These are phyloP conservation scores for Orbilia javanica DNA, from an alignment of 2,329 filamentous ascomycete species.

Conservation along the genomic window DNA sequence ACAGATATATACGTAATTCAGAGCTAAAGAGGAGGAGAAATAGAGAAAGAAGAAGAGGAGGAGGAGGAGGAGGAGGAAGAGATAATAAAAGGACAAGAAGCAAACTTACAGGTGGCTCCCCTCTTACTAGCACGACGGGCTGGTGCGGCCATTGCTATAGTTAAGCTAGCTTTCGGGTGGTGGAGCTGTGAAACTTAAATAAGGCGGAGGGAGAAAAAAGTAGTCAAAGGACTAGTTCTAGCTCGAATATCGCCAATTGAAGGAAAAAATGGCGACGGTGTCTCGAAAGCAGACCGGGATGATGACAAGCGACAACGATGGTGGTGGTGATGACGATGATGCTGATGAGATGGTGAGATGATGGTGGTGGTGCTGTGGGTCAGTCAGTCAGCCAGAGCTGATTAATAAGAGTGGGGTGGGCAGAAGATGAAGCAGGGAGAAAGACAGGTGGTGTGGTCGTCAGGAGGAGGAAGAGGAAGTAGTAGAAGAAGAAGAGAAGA, in stretches of 20 bases:
- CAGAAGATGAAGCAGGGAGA: background rate
- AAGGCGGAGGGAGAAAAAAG: background rate
- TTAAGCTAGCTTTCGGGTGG: background rate
- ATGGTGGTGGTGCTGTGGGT: conserved; percentile 7
- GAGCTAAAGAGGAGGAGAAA: background rate
- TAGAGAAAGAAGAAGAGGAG: background rate
- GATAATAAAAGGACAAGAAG: background rate
- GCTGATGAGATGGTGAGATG: too few species aligned
- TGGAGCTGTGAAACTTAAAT: conserved; percentile 38
- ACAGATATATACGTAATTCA: background rate
- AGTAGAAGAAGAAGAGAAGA: too few species aligned
- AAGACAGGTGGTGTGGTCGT: conserved; percentile 11
- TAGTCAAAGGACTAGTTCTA: background rate
- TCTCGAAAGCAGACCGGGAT: background rate
- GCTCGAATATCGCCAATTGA: conserved; percentile 48
- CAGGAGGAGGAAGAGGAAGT: too few species aligned
- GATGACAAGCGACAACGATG: background rate
- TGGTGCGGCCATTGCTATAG: conserved; percentile 13
- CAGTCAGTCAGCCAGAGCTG: background rate
- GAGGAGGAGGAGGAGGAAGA: background rate
- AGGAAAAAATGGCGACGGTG: background rate
- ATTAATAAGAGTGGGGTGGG: background rate
- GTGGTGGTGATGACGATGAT: conserved; percentile 4
- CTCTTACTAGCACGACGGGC: conserved; percentile 1
- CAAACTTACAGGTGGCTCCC: conserved; percentile 39